Evolutionary conservation across 2,329 filamentous ascomycete genomes (phyloP).

Genomic region (Colletotrichum aenigma): DNA sequence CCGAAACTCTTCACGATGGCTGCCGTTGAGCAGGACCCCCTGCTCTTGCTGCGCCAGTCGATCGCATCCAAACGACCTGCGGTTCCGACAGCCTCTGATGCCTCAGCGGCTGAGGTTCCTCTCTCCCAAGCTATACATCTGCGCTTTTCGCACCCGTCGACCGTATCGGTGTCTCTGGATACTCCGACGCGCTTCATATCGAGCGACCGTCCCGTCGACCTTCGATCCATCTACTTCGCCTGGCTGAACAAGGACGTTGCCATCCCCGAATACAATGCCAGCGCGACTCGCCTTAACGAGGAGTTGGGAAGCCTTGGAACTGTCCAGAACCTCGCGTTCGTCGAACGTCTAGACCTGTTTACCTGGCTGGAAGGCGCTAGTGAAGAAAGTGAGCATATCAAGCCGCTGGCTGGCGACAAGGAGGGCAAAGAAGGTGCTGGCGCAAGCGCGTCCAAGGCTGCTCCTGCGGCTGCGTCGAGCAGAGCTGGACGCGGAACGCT

Average conservation of each 20-base stretch:
- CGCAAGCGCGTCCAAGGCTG: constrained; percentile 39
- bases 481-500: constrained; percentile 68
- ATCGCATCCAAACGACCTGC: constrained; percentile 75
- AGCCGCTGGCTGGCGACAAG: constrained; percentile 73
- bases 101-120: constrained; percentile 62
- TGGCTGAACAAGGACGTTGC: constrained; percentile 92
- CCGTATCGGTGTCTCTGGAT: constrained; percentile 70
- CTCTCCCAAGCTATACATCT: constrained; percentile 81
- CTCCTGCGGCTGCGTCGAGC: constrained; percentile 44
- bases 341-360: constrained; percentile 88
- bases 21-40: constrained; percentile 71
- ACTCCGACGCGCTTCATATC: constrained; percentile 86
- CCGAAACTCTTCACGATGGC: constrained; percentile 51
- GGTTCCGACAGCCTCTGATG: constrained; percentile 73
- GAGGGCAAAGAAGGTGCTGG: constrained; percentile 44
- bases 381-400: constrained; percentile 92
- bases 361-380: constrained; percentile 92
- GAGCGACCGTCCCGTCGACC: constrained; percentile 75
- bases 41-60: constrained; percentile 82
- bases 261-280: constrained; percentile 89
- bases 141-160: constrained; percentile 68
- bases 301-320: constrained; percentile 71
- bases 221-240: constrained; percentile 95
- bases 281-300: constrained; percentile 80
- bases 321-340: constrained; percentile 89